These are phyloP conservation scores for Hygrophila difformis DNA, from an alignment of 257 asterid genomes.

Conservation along the genomic window DNA sequence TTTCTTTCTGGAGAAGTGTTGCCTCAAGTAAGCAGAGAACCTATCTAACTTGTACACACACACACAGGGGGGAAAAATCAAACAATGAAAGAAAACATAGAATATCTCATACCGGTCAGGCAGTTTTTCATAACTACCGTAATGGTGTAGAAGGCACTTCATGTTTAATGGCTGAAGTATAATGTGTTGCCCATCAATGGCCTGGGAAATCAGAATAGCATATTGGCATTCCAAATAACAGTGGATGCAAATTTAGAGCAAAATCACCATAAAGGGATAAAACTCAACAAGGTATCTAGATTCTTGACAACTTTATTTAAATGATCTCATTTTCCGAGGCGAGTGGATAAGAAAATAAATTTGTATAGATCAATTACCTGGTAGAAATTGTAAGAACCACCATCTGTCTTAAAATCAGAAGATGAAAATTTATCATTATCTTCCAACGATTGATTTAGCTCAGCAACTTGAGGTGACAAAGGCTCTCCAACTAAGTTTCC, in stretches of 20 bases:
- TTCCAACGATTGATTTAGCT: slow-evolving; percentile 23
- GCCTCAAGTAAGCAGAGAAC: no score
- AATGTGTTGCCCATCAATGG: slow-evolving; percentile 83
- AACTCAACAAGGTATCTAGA: slow-evolving; percentile 1
- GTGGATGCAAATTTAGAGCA: slow-evolving; percentile 6
- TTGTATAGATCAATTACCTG: slow-evolving; percentile 46
- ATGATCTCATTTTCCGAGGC: slow-evolving; percentile 6
- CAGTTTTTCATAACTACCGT: slow-evolving; percentile 63
- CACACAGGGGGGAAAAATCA: neutral
- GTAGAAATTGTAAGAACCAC: slow-evolving; percentile 64
- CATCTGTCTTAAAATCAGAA: slow-evolving; percentile 34
- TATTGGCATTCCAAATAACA: neutral
- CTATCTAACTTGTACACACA: neutral
- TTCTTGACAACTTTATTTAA: neutral
- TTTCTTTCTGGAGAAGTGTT: no score
- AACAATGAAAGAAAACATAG: neutral
- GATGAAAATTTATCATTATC: slow-evolving; percentile 30
- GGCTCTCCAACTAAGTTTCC: slow-evolving; percentile 23
- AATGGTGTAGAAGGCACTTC: slow-evolving; percentile 90
- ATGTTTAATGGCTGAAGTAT: slow-evolving; percentile 78
- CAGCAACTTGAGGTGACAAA: slow-evolving; percentile 28
- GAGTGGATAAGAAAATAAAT: neutral
- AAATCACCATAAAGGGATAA: neutral
- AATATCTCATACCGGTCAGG: slow-evolving; percentile 58
- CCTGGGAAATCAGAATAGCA: slow-evolving; percentile 34